Percentiles rank a stretch among this genome's conserved stretches.
Conservation (phyloP, 441 rosid genomes). For the Populus hybrid region DNA sequence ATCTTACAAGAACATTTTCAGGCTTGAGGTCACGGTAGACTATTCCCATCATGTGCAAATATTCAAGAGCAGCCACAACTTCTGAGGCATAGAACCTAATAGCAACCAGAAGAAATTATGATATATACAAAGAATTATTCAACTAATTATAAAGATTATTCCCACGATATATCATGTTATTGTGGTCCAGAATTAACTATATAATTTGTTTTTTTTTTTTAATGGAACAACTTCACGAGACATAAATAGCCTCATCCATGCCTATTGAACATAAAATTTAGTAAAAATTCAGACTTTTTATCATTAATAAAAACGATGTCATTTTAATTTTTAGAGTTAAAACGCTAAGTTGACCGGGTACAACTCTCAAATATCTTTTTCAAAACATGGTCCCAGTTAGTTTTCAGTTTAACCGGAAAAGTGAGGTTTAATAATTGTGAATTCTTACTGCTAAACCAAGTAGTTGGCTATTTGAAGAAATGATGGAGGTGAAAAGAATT, state of each 20-base stretch:
- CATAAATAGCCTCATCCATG: neutral
- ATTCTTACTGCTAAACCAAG: neutral
- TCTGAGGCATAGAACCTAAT: conserved; percentile 78
- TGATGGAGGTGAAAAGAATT: neutral
- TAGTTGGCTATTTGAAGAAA: neutral
- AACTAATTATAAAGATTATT: neutral
- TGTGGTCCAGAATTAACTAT: neutral
- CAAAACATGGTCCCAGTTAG: too few relatives aligned
- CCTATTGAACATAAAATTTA: neutral
- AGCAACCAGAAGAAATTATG: neutral
- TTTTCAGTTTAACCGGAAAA: neutral
- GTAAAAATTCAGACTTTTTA: neutral
- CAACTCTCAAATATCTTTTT: neutral
- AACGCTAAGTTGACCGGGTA: neutral
- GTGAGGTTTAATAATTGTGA: neutral
- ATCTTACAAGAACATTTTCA: conserved; percentile 76
- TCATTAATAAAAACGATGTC: neutral
- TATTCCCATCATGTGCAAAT: conserved; percentile 88
- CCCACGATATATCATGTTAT: neutral
- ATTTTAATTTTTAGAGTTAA: neutral
- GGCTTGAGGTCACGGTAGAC: conserved; percentile 91
- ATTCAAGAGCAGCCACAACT: conserved; percentile 76
- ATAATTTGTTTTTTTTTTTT: too few relatives aligned
- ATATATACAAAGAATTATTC: neutral
- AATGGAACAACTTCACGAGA: neutral